These are phyloP conservation scores for Eucalyptus urophylla DNA, from an alignment of 345 rosid genomes.

Conservation along the genomic window DNA sequence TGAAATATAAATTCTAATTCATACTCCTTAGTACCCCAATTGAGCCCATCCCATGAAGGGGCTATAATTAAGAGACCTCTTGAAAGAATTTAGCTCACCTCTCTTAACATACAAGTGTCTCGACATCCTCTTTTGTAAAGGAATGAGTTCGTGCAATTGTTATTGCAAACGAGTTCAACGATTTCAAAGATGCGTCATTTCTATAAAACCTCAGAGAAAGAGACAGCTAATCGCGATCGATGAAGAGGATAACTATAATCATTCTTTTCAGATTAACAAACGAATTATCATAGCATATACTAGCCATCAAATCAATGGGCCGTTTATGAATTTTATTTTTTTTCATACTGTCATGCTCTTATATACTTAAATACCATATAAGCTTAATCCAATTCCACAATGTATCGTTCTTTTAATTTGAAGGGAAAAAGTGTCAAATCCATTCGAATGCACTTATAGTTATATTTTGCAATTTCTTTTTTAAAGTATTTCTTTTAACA, in stretches of 20 bases:
- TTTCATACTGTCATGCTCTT: background rate
- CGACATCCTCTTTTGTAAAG: too few relatives aligned
- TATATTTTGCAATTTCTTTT: background rate
- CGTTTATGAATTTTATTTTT: fast-evolving
- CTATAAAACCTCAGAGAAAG: too few relatives aligned
- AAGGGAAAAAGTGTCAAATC: background rate
- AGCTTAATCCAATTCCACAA: background rate
- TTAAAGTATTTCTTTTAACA: background rate
- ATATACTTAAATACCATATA: background rate
- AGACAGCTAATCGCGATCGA: fast-evolving
- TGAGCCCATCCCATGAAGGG: background rate
- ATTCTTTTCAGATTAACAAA: background rate
- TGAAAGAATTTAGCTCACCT: background rate
- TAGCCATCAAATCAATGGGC: background rate
- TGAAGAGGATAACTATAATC: background rate
- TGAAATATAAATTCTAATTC: fast-evolving
- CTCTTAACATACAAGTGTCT: background rate
- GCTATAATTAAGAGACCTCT: background rate
- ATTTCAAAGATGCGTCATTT: too few relatives aligned
- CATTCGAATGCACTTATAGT: background rate
- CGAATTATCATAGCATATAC: fast-evolving
- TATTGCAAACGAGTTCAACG: background rate
- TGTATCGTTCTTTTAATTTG: background rate
- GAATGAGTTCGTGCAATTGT: fast-evolving
- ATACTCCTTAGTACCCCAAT: fast-evolving